Evolutionary conservation across 2,329 filamentous ascomycete species (phyloP), one percentile per base, ranked within the genome.

Genomic region (Pseudogymnoascus pannorum): DNA sequence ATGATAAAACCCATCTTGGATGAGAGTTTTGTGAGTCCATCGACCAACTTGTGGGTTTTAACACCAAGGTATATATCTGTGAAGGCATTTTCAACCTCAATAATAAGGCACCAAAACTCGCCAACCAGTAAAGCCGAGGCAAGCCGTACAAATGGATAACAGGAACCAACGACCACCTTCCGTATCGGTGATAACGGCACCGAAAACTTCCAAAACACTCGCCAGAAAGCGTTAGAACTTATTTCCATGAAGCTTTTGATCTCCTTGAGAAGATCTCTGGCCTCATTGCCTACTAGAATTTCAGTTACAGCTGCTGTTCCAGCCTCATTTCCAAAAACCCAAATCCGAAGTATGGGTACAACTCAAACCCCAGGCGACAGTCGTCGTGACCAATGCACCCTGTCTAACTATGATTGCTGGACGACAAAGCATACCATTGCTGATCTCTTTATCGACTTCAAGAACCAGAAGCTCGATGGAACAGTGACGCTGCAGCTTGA

Each of bases 321-420:
- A 40, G 31, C 18, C 5, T 12, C 57, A 24, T 38, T 58, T 58
- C 33, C 14, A 58, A 58, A 58, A 16, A n/a, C 33, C 31, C 36
- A 58, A 54, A 31, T 54, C 33, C 14, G 57, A 18, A 38, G 1
- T 2, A 58, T 58, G 57, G 33, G 20, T 38, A 38, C 57, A 16
- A 18, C 36, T 58, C 26, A 31, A 33, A 54, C 4, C 9, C 4
- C 38, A 6, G 12, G 35, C 58, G 8, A n/a, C 9, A 57, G 4
- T 31, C 58, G 33, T 18, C 84, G 90, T 70, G 93, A 97, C 76
- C 92, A 92, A 60, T 95, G 92, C 74, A 97, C 94, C 24, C 77
- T 94, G 63, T 89, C 90, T 72, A 97, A 97, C 78, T 97, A 97
- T 76, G 86, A 90, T 74, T 86, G 88, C 61, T 97, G 91, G 86